Evolutionary conservation across 2,329 filamentous ascomycete species (phyloP).

Genomic region (Verticillium tricorpus): DNA sequence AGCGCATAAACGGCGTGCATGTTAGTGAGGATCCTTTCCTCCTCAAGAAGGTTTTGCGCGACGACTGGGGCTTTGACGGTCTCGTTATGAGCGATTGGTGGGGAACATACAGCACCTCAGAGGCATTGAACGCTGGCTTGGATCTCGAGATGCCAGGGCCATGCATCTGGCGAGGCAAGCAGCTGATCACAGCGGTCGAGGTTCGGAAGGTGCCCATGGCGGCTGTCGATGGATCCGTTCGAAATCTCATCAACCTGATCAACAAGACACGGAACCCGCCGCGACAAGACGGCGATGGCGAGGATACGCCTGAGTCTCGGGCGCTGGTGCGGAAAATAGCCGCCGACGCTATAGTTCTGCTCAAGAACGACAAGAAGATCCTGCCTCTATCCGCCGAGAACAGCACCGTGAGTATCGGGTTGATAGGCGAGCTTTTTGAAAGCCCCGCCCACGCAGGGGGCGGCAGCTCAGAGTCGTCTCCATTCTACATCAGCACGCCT

Average conservation of each 20-base stretch:
- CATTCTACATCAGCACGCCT: constrained; percentile 23
- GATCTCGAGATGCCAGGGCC: constrained; percentile 33
- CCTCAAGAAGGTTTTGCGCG: constrained; percentile 3
- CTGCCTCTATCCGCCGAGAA: constrained; percentile 42
- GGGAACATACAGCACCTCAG: constrained; percentile 7
- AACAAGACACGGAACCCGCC: constrained; percentile 9
- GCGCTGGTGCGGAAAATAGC: constrained; percentile 48
- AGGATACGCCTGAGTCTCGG: constrained; percentile 13
- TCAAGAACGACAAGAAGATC: constrained; percentile 57
- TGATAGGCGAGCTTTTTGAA: constrained; percentile 22
- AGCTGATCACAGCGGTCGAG: constrained; percentile 9
- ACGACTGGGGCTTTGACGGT: constrained; percentile 10
- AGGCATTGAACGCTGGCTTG: constrained; percentile 16
- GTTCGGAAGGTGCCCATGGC: too few species aligned
- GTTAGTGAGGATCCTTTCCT: constrained; percentile 16
- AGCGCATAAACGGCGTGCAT: constrained; percentile 38
- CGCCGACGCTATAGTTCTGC: constrained; percentile 55
- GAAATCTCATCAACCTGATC: constrained; percentile 24
- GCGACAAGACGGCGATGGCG: background rate
- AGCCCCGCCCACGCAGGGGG: constrained; percentile 23
- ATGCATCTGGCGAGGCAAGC: background rate
- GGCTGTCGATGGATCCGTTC: too few species aligned
- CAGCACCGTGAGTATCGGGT: background rate
- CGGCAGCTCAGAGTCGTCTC: constrained; percentile 22
- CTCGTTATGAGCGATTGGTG: constrained; percentile 12